Evolutionary conservation across 805 yeast species (phyloP).

Genomic region (Allodekkera sacchari): DNA sequence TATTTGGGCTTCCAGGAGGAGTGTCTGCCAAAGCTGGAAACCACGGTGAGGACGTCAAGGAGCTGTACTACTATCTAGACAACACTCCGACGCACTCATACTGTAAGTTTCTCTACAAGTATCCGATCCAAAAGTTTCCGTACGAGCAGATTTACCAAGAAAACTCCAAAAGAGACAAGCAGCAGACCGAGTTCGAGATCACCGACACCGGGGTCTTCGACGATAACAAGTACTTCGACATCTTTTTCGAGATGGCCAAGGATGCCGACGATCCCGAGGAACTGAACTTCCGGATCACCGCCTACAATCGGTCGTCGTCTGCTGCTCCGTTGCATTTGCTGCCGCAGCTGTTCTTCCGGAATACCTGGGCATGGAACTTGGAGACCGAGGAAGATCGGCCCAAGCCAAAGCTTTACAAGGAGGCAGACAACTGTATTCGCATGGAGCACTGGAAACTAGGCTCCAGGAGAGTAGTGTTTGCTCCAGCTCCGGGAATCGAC

Average conservation of each 20-base stretch:
- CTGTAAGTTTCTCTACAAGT: slow-evolving; percentile 85
- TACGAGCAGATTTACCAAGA: slow-evolving; percentile 65
- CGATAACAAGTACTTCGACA: slow-evolving; percentile 73
- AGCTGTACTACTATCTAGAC: slow-evolving; percentile 75
- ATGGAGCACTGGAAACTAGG: slow-evolving; percentile 68
- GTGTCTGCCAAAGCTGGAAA: slow-evolving; percentile 65
- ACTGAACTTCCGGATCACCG: slow-evolving; percentile 74
- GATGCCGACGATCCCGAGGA: slow-evolving; percentile 75
- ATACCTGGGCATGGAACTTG: slow-evolving; percentile 90
- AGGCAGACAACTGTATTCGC: slow-evolving; percentile 40
- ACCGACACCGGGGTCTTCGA: slow-evolving; percentile 73
- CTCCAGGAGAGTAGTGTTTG: slow-evolving; percentile 54
- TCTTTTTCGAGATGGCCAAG: slow-evolving; percentile 85
- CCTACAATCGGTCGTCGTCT: slow-evolving; percentile 73
- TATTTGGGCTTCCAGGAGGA: slow-evolving; percentile 77
- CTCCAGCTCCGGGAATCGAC: slow-evolving; percentile 75
- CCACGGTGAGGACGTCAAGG: slow-evolving; percentile 94
- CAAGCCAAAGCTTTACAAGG: slow-evolving; percentile 26
- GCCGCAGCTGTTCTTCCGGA: slow-evolving; percentile 80
- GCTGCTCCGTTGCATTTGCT: slow-evolving; percentile 83
- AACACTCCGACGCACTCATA: slow-evolving; percentile 91
- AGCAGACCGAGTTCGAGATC: slow-evolving; percentile 72
- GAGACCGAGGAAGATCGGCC: slow-evolving; percentile 35
- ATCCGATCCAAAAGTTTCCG: slow-evolving; percentile 82
- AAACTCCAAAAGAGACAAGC: slow-evolving; percentile 55